Evolutionary conservation across 805 yeast genomes (phyloP), one percentile per base, ranked within the genome.

Genomic region (Candida ipomoeae): DNA sequence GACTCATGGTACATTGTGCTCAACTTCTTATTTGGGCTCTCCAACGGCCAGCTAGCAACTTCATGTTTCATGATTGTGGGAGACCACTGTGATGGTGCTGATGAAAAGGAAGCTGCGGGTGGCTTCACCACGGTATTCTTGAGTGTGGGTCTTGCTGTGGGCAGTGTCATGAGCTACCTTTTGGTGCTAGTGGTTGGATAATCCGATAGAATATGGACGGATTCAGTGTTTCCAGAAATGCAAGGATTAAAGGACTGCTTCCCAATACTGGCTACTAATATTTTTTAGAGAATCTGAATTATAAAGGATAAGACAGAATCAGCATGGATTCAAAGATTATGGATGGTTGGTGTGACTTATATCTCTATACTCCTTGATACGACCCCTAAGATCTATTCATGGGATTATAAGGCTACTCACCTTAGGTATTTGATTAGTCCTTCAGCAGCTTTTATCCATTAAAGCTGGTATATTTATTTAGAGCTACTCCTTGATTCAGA

Each of bases 101-200:
- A 77, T 18, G 92, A 89, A 60, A 83, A 82, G 63, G 89, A 88
- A 52, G 96, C 97, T 0, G 96, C 98, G 1, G 97, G 97, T 41
- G 97, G 97, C 3, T 87, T 91, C 63, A 84, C 96, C 41, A 83
- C 89, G 1, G 81, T 91, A 20, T 82, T 89, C 56, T 78, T 91
- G 46, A 83, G 91, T 49, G 62, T 82, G 10, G 97, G 97, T 0
- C 75, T 92, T 46, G 82, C 94, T 0, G 70, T 77, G 1, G 99
- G 99, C 4, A 84, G 96, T 52, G 53, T 89, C 1, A 62, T 83
- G 48, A 87, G 96, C 60, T 92, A 89, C 61, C 54, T 81, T 2
- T 74, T 87, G 53, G 91, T 84, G 21, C 49, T 66, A 18, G 40
- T 57, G 15, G 61, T 66, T 17, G 60, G 60, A 42, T 66, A 53